Percentiles rank a stretch among this genome's conserved stretches.
These are phyloP conservation scores for Leccinum angustisporum DNA, from an alignment of 1,284 basidiomycete genomes.

Conservation along the genomic window DNA sequence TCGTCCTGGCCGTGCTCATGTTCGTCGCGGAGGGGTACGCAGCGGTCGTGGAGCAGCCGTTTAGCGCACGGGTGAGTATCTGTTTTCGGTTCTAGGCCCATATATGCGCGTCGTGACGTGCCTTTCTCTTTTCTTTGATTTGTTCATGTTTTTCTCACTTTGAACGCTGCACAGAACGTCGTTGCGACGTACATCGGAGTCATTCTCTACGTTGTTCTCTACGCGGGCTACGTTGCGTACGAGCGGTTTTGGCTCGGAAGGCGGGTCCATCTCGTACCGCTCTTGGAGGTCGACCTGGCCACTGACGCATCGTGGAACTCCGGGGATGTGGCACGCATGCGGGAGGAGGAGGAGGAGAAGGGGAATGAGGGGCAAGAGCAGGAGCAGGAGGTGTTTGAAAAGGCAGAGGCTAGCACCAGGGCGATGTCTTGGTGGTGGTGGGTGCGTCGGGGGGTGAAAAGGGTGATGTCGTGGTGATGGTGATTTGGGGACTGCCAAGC, in stretches of 20 bases:
- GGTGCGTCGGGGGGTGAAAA: background rate
- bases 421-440: slow-evolving; percentile 12
- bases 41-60: slow-evolving; percentile 36
- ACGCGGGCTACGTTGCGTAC: slow-evolving; percentile 37
- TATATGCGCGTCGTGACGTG: background rate
- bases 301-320: slow-evolving; percentile 50
- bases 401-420: background rate
- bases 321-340: slow-evolving; percentile 38
- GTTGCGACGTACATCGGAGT: slow-evolving; percentile 44
- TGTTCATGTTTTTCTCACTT: background rate
- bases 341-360: slow-evolving; percentile 36
- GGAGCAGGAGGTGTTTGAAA: slow-evolving; percentile 20
- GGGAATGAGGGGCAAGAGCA: background rate
- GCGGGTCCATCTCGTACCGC: slow-evolving; percentile 33
- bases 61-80: slow-evolving; percentile 33
- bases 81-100: background rate
- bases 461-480: slow-evolving; percentile 2
- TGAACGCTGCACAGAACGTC: slow-evolving; percentile 34
- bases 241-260: slow-evolving; percentile 28
- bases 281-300: slow-evolving; percentile 43
- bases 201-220: slow-evolving; percentile 36
- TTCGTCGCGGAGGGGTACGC: slow-evolving; percentile 54
- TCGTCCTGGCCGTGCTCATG: slow-evolving; percentile 46
- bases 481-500: background rate
- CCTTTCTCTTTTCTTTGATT: background rate